Evolutionary conservation across 1,284 basidiomycete species (phyloP).

Genomic region (Farysia itapuensis): DNA sequence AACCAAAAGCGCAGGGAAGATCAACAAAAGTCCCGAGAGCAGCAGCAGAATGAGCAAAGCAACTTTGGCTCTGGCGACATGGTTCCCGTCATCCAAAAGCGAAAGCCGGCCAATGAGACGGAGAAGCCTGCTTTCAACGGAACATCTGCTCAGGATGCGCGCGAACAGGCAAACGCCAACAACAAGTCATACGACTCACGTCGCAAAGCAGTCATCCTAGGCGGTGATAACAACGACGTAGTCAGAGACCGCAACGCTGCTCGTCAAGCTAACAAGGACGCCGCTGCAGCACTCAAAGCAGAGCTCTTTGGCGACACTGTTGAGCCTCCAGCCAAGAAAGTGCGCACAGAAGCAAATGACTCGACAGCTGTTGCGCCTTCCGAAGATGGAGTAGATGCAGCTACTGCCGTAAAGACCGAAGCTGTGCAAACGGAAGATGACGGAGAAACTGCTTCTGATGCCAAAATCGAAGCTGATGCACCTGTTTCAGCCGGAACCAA

Average conservation of each 20-base stretch:
- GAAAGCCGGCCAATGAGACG: slow-evolving; percentile 18
- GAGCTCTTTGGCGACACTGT: slow-evolving; percentile 69
- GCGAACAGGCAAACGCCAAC: slow-evolving; percentile 50
- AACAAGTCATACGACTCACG: slow-evolving; percentile 33
- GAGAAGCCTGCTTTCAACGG: slow-evolving; percentile 39
- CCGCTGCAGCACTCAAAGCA: slow-evolving; percentile 88
- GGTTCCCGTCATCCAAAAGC: slow-evolving; percentile 16
- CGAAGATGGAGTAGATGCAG: background rate
- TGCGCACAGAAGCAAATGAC: slow-evolving; percentile 14
- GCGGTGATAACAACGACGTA: slow-evolving; percentile 48
- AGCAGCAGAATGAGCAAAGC: slow-evolving; percentile 28
- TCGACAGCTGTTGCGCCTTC: background rate
- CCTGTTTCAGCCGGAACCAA: slow-evolving; percentile 4
- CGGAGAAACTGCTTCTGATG: slow-evolving; percentile 28
- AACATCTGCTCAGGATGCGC: slow-evolving; percentile 16
- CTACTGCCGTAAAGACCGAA: slow-evolving; percentile 2
- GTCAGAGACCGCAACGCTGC: slow-evolving; percentile 48
- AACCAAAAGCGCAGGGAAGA: slow-evolving; percentile 74
- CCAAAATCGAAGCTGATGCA: slow-evolving; percentile 47
- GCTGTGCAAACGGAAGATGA: slow-evolving; percentile 16
- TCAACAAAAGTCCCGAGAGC: slow-evolving; percentile 35
- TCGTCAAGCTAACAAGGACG: slow-evolving; percentile 90
- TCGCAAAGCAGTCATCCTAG: slow-evolving; percentile 40
- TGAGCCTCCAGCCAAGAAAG: slow-evolving; percentile 16
- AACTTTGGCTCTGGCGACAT: slow-evolving; percentile 30